Conservation (phyloP, 2,329 filamentous ascomycete genomes). For the Exophiala viscosa region DNA sequence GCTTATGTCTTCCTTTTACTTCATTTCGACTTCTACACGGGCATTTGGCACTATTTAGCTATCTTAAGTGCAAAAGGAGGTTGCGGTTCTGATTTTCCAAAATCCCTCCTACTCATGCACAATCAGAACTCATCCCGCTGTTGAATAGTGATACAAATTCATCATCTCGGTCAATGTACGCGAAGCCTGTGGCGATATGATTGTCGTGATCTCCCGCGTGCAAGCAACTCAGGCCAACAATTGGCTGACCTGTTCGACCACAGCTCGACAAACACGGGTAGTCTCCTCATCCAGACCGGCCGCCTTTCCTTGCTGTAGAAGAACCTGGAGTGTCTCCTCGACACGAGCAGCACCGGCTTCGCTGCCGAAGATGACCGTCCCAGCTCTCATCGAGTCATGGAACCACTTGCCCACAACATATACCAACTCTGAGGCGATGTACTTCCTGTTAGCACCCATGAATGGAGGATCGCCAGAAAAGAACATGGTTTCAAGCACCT, state of each 20-base stretch:
- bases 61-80: too few relatives aligned
- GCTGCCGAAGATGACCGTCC: constrained; percentile 57
- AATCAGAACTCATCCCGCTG: too few relatives aligned
- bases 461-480: constrained; percentile 66
- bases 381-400: constrained; percentile 52
- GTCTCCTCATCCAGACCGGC: constrained; percentile 38
- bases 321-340: constrained; percentile 38
- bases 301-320: constrained; percentile 18
- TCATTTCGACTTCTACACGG: too few relatives aligned
- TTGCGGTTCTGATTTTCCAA: too few relatives aligned
- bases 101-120: too few relatives aligned
- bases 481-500: constrained; percentile 63
- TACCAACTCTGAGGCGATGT: constrained; percentile 59
- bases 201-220: too few relatives aligned
- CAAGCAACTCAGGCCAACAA: constrained; percentile 10
- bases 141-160: too few relatives aligned
- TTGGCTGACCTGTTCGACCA: constrained; percentile 35
- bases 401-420: constrained; percentile 62
- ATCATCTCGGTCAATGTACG: not conserved
- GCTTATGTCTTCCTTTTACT: too few relatives aligned
- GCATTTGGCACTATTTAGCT: too few relatives aligned
- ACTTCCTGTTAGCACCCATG: constrained; percentile 52
- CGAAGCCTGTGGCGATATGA: not conserved
- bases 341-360: constrained; percentile 54
- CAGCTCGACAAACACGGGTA: constrained; percentile 34